Evolutionary conservation across 352 stramenopile species (phyloP), one percentile per base, ranked within the genome.

Genomic region (Globisporangium echinulatum): DNA sequence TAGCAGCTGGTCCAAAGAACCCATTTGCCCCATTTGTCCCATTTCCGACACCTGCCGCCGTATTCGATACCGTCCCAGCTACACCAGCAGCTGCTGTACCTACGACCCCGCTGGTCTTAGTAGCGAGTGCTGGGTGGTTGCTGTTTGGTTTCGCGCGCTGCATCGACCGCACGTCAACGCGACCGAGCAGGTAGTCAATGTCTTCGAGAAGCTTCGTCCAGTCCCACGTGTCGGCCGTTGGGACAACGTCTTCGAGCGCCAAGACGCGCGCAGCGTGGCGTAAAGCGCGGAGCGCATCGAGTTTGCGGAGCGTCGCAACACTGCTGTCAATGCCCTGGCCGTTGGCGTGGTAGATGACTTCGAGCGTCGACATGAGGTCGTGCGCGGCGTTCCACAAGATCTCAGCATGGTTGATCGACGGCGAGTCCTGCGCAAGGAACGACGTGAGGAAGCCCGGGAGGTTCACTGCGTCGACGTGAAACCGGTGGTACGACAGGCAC

Each of bases 381-480:
- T 92, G 80, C 10, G 77, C 78, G 10, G 85, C 74, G 67, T 98
- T 98, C 93, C 93, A 98, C 44, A 98, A 59, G 50, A 98, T 94
- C 69, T 97, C 88, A 40, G 88, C 84, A 53, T 97, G 90, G 58
- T 95, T 87, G 57, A 97, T 95, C 50, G 91, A 82, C 15, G 77
- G 79, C 25, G 89, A 89, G 73, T 98, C 93, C 57, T 92, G 77
- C 43, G 91, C 86, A 51, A 97, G 77, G 61, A 97, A 88, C 14
- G 88, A 96, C 56, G 82, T 64, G 8, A 97, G 67, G 65, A 98
- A 98, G 4, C 82, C 89, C 15, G 80, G 68, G 7, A 98, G 69
- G 67, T 97, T 98, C n/a, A 96, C 75, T 5, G 75, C 70, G 67
- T 98, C 93, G 38, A 97, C 85, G 68, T 97, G 92, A 73, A 98